Conservation (phyloP, 2,329 filamentous ascomycete genomes). For the Clonostachys rosea region DNA sequence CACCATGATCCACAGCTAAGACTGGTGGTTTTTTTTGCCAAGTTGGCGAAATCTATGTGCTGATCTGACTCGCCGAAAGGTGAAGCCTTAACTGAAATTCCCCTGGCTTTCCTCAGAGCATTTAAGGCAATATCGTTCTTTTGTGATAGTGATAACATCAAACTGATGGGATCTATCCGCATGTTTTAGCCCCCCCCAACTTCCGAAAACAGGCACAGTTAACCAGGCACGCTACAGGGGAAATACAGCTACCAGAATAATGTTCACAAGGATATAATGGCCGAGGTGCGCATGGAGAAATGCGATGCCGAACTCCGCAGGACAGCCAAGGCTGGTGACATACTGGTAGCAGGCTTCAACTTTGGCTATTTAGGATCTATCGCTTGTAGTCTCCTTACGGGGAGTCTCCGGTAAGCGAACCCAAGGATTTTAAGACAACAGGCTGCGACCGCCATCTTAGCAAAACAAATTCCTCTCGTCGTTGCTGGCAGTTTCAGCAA, state of each 20-base stretch:
- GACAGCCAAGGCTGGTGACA: conserved; percentile 64
- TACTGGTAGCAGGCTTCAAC: conserved; percentile 82
- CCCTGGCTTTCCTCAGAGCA: conserved; percentile 79
- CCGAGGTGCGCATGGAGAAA: conserved; percentile 87
- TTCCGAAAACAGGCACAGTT: too few relatives aligned
- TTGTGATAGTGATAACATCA: conserved; percentile 75
- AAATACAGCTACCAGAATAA: conserved; percentile 92
- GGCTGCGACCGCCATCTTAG: conserved; percentile 73
- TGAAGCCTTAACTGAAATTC: conserved; percentile 34
- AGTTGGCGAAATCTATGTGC: too few relatives aligned
- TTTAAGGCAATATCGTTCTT: conserved; percentile 88
- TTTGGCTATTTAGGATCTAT: conserved; percentile 58
- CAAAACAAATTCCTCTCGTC: conserved; percentile 74
- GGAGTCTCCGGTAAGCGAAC: too few relatives aligned
- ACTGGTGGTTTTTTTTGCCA: too few relatives aligned
- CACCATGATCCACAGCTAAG: too few relatives aligned
- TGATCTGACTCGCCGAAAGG: not conserved
- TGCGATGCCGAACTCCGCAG: conserved; percentile 71
- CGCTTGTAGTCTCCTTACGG: not conserved
- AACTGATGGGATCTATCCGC: conserved; percentile 85
- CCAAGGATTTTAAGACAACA: conserved; percentile 68
- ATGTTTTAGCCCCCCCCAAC: too few relatives aligned
- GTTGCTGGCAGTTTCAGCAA: conserved; percentile 78
- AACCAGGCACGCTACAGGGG: conserved; percentile 37
- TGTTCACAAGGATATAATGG: conserved; percentile 68